Conservation (phyloP, 2,329 filamentous ascomycete genomes). For the Xylariaceae sp. region DNA sequence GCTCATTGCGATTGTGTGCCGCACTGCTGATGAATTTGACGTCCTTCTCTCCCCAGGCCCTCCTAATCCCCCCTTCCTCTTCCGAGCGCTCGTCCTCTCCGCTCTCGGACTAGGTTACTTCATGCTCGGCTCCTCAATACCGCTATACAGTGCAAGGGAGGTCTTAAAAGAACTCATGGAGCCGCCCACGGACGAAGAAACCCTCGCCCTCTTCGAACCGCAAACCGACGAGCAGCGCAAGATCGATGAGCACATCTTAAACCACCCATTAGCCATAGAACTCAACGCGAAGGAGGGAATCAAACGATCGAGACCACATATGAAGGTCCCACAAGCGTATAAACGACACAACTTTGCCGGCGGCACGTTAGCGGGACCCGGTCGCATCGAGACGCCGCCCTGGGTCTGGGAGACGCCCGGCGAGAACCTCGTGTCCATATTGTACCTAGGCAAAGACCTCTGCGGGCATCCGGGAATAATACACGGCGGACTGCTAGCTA, state of each 20-base stretch:
- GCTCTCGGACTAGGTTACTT: constrained; percentile 46
- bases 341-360: constrained; percentile 75
- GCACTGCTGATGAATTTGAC: no score
- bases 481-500: constrained; percentile 88
- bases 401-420: constrained; percentile 72
- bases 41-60: constrained; percentile 15
- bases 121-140: constrained; percentile 53
- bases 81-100: constrained; percentile 43
- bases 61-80: constrained; percentile 36
- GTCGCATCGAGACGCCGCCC: constrained; percentile 76
- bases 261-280: constrained; percentile 67
- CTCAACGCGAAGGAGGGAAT: constrained; percentile 65
- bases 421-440: constrained; percentile 65
- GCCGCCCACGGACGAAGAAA: constrained; percentile 65
- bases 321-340: constrained; percentile 73
- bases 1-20: not conserved
- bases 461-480: constrained; percentile 90
- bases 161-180: constrained; percentile 46
- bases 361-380: constrained; percentile 70
- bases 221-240: constrained; percentile 50
- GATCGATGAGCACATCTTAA: constrained; percentile 70
- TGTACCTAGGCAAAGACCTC: constrained; percentile 73
- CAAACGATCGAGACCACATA: constrained; percentile 75
- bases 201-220: constrained; percentile 61
- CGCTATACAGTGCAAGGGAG: constrained; percentile 48